Base-by-base conservation (phyloP, 306 rosid species). In the Nissolia schottii region DNA sequence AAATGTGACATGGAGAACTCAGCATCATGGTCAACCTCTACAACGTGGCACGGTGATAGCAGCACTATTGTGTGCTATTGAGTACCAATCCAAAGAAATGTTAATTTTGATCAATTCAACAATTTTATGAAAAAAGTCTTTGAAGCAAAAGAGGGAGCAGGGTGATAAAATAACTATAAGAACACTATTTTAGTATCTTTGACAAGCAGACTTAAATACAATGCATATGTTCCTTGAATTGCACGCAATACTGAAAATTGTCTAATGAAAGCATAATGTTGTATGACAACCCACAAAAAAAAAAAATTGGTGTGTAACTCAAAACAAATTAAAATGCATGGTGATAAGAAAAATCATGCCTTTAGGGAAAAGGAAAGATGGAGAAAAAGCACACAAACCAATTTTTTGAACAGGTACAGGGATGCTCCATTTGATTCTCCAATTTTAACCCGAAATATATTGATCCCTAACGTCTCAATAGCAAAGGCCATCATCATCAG, bases 401-500 rank as follows among this genome's bases (percentile, higher is more conserved):
- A 56, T 83, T 89, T 94, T 64, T 50, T 70, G 81, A 91, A 94
- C 89, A 94, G 23, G 54, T 58, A 83, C 77, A 91, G 84, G 54
- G 97, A 94, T n/a, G 89, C 80, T 67, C 70, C 87, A 81, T 94
- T 94, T 19, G 88, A 86, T 43, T 94, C 95, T 24, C 96, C 97
- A 72, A 94, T 91, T 87, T 91, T 94, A 34, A 79, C 92, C 8
- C 25, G 87, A 79, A 94, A 89, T 66, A 23, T 45, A 22, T 66
- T 89, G 80, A 91, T 89, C 38, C 84, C 95, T 49, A 91, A 74
- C 45, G 79, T 86, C 80, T 82, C 81, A 64, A 89, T 66, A 56
- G 92, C 96, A 79, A 87, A 91, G 34, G 82, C 90, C 92, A 91
- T 86, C 96, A 94, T 91, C 74, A 94, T 82, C 75, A 89, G 37